phyloP scores from a whole-genome alignment of 208 protist species.

The Acanthamoeba culbertsoni region DNA sequence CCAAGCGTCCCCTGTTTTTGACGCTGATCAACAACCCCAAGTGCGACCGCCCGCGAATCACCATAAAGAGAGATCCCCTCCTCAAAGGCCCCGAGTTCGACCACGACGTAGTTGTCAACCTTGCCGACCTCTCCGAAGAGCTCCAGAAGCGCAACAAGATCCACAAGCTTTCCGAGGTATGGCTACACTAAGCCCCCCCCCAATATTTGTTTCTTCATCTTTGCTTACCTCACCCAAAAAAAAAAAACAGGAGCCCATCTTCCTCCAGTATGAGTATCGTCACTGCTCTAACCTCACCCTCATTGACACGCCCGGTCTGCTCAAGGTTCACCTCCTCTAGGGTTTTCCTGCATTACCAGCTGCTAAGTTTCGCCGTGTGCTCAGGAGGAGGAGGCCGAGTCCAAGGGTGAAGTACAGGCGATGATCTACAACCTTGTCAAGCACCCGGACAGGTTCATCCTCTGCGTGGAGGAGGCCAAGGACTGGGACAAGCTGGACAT shows the following conservation, averaged over 20 bases:
- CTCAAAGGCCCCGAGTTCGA: slow-evolving; percentile 73
- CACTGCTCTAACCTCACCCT: slow-evolving; percentile 69
- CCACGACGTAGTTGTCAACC: slow-evolving; percentile 52
- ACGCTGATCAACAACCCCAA: slow-evolving; percentile 69
- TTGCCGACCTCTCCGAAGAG: slow-evolving; percentile 37
- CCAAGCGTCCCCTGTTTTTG: slow-evolving; percentile 66
- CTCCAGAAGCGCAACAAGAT: slow-evolving; percentile 68
- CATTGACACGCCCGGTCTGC: slow-evolving; percentile 66
- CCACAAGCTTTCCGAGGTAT: not conserved
- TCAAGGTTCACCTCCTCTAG: not conserved
- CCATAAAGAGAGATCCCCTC: slow-evolving; percentile 65
- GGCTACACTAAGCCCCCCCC: not conserved
- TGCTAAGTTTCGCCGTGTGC: not conserved
- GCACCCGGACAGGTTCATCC: slow-evolving; percentile 66
- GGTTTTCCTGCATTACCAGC: not conserved
- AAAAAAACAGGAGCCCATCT: slow-evolving; percentile 64
- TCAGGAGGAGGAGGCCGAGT: slow-evolving; percentile 8
- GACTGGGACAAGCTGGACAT: slow-evolving; percentile 69
- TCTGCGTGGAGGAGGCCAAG: slow-evolving; percentile 68
- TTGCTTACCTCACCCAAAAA: not conserved
- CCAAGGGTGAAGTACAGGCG: not conserved
- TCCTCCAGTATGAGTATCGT: slow-evolving; percentile 66
- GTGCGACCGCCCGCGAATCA: slow-evolving; percentile 61
- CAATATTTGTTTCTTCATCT: not conserved
- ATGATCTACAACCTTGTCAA: slow-evolving; percentile 56